Conservation (phyloP, 345 rosid species). For the Lagerstroemia speciosa region DNA sequence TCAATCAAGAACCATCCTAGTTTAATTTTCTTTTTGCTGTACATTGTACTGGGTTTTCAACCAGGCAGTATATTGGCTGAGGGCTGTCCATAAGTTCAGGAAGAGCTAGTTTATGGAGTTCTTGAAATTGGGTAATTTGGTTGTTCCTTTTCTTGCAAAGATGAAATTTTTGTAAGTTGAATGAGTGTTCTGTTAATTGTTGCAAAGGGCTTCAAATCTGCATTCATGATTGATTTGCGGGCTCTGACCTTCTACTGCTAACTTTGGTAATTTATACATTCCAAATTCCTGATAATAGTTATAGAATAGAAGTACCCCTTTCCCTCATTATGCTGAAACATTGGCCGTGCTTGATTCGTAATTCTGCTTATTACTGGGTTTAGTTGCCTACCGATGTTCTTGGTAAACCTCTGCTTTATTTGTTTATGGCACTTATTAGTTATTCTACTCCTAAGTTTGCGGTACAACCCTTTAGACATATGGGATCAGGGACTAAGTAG, state of each 20-base stretch:
- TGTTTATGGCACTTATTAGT: background rate
- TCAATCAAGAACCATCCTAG: background rate
- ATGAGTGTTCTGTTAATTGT: background rate
- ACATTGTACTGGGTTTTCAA: background rate
- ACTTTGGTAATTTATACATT: background rate
- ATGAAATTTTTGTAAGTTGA: background rate
- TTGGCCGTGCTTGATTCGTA: background rate
- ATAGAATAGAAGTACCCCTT: background rate
- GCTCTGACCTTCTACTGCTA: background rate
- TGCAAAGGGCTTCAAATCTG: background rate
- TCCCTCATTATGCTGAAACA: background rate
- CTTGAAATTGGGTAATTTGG: background rate
- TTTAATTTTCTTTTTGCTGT: background rate
- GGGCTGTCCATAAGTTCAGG: background rate
- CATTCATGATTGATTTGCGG: background rate
- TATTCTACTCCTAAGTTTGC: background rate
- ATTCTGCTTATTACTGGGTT: background rate
- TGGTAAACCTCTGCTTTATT: background rate
- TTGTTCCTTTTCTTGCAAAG: background rate
- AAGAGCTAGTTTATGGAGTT: background rate
- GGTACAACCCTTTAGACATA: background rate
- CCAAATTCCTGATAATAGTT: background rate
- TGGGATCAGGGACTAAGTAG: background rate
- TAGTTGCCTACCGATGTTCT: background rate
- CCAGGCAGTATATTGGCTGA: background rate